Evolutionary conservation across 2,329 filamentous ascomycete species (phyloP).

Genomic region (Monilinia vaccinii-corymbosi): DNA sequence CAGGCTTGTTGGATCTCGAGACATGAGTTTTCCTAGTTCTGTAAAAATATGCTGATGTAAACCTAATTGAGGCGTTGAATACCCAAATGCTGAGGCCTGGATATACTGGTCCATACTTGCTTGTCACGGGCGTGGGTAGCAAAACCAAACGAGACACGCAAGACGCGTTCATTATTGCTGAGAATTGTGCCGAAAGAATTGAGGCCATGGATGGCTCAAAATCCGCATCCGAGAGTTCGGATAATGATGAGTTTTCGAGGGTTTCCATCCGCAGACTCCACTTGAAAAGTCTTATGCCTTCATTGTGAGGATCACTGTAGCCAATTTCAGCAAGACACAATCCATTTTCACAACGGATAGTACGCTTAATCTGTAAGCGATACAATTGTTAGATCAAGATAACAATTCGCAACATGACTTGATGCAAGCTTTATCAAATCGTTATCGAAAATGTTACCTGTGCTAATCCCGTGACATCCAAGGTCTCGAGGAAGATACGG

Average conservation of each 20-base stretch:
- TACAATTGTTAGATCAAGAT: not conserved
- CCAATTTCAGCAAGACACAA: slow-evolving; percentile 16
- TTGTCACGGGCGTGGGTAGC: not conserved
- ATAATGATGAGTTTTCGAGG: not conserved
- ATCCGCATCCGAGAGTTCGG: not conserved
- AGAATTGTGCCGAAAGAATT: slow-evolving; percentile 17
- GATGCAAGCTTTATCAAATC: not conserved
- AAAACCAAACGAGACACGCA: slow-evolving; percentile 5
- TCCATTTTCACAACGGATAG: not conserved
- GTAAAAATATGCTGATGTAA: not conserved
- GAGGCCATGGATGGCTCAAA: slow-evolving; percentile 13
- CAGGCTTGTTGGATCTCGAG: not conserved
- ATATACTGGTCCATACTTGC: not conserved
- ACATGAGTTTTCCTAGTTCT: not conserved
- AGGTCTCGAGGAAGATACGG: slow-evolving; percentile 38
- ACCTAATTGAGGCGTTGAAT: slow-evolving; percentile 3
- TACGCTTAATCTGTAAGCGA: not conserved
- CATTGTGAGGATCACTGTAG: slow-evolving; percentile 17
- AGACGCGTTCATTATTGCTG: slow-evolving; percentile 8
- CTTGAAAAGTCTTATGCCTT: slow-evolving; percentile 25
- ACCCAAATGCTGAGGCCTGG: not conserved
- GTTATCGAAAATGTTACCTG: slow-evolving; percentile 36
- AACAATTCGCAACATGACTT: not conserved
- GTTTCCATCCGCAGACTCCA: slow-evolving; percentile 17
- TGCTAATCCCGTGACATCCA: slow-evolving; percentile 40